phyloP scores from a whole-genome alignment of 2,329 filamentous ascomycete genomes.

The Lachnellula hyalina region DNA sequence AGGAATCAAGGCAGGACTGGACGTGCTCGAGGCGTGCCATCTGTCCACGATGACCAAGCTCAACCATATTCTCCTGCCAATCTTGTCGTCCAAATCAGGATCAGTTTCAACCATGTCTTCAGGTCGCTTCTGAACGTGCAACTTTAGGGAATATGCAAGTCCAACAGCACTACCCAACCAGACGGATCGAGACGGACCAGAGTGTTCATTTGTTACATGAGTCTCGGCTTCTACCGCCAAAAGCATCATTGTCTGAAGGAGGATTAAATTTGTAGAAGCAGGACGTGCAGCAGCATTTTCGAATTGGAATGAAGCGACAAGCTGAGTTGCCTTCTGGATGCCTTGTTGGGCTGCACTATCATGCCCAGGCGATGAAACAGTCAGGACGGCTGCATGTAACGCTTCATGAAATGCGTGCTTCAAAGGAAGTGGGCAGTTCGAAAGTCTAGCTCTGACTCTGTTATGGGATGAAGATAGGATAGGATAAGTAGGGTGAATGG shows the following conservation, averaged over 20 bases:
- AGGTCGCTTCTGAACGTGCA: slow-evolving; percentile 44
- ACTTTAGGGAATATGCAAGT: slow-evolving; percentile 58
- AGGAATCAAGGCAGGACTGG: slow-evolving; percentile 56
- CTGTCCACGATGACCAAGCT: slow-evolving; percentile 65
- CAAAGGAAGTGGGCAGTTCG: slow-evolving; percentile 49
- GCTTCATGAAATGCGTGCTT: slow-evolving; percentile 61
- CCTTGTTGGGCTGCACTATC: slow-evolving; percentile 30
- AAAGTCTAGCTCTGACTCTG: slow-evolving; percentile 51
- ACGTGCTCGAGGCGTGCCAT: slow-evolving; percentile 66
- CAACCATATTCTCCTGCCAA: slow-evolving; percentile 66
- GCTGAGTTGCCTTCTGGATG: slow-evolving; percentile 37
- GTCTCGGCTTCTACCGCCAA: slow-evolving; percentile 62
- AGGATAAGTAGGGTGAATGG: slow-evolving; percentile 63
- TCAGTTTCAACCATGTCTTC: slow-evolving; percentile 42
- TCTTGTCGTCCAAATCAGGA: slow-evolving; percentile 54
- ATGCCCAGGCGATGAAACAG: slow-evolving; percentile 38
- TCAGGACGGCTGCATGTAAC: slow-evolving; percentile 53
- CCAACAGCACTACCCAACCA: slow-evolving; percentile 62
- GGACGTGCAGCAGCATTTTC: slow-evolving; percentile 38
- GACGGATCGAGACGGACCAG: slow-evolving; percentile 40
- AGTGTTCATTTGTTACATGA: slow-evolving; percentile 39
- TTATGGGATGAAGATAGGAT: slow-evolving; percentile 55
- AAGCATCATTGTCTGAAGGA: slow-evolving; percentile 62
- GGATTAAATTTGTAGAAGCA: slow-evolving; percentile 43
- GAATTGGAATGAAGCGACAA: slow-evolving; percentile 39